phyloP scores from a whole-genome alignment of 139 green algal species.

The Auxenochlorella pyrenoidosa region DNA sequence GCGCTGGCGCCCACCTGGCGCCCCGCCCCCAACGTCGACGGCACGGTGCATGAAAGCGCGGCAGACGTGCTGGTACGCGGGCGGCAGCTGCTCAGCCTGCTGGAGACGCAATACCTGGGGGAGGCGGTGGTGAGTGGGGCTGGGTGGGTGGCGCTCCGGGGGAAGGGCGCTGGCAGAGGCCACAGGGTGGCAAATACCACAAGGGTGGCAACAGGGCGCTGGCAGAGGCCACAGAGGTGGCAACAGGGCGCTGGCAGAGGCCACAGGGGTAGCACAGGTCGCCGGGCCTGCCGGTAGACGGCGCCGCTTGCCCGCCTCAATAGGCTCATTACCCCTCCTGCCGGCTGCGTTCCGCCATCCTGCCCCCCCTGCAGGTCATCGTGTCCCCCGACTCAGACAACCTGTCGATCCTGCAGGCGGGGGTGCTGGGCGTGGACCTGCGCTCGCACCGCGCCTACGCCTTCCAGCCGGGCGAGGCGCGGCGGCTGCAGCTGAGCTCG shows the following conservation, averaged over 20 bases:
- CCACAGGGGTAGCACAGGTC: too few relatives aligned
- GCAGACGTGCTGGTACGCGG: constrained; percentile 77
- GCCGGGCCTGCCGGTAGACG: too few relatives aligned
- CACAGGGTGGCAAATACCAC: too few relatives aligned
- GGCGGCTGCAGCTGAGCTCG: constrained; percentile 51
- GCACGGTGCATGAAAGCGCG: constrained; percentile 79
- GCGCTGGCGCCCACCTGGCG: constrained; percentile 31
- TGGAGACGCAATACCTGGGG: constrained; percentile 62
- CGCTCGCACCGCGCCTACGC: constrained; percentile 57
- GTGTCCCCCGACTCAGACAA: constrained; percentile 77
- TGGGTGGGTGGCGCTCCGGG: too few relatives aligned
- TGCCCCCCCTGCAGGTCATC: constrained; percentile 47
- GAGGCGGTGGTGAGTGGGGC: constrained; percentile 46
- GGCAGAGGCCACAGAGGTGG: too few relatives aligned
- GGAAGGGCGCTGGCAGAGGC: too few relatives aligned
- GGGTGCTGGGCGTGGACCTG: constrained; percentile 72
- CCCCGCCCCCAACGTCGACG: constrained; percentile 60
- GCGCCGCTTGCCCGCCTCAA: too few relatives aligned
- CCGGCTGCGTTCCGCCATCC: background rate
- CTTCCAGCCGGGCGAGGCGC: constrained; percentile 70
- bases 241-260: too few relatives aligned
- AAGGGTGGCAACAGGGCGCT: too few relatives aligned
- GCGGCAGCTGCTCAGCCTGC: constrained; percentile 72
- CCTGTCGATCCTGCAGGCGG: constrained; percentile 77
- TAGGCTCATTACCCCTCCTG: background rate